Evolutionary conservation across 2,329 filamentous ascomycete genomes (phyloP), one percentile per base, ranked within the genome.

Genomic region (Colletotrichum spinosum): DNA sequence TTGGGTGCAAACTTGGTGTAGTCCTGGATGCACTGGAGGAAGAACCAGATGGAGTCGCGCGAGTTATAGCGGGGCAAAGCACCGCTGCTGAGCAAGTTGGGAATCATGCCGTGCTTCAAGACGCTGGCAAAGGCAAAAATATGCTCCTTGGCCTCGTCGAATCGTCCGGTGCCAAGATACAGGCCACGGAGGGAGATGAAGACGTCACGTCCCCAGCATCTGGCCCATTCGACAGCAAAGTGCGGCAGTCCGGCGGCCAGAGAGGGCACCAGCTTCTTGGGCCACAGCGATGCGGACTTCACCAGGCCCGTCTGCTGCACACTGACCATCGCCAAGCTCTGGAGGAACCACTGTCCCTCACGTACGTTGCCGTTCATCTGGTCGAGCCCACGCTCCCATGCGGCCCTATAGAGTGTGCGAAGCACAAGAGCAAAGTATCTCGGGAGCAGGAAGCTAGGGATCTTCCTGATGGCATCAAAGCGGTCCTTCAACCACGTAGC

Each of bases 41-140:
- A 97, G 84, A 98, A 99, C 96, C 96, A 99, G 46, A 97, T 88
- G 0, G 96, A 97, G 78, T 99, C 96, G 67, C 96, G 88, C 48
- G 96, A 94, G 77, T 99, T 99, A 82, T 98, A 99, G 34, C 96
- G 87, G 3, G 96, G 96, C 13, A 90, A 85, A 66, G 91, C 92
- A 7, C 96, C 94, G 65, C 92, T 93, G 69, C 93, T 91, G 12
- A 99, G 84, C 17, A 99, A 84, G 73, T 99, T 99, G 12, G 96
- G 96, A 62, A 99, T 94, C 94, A 98, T 97, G 55, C 96, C 96
- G 72, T 99, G 96, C 83, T 99, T 99, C 70, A 99, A 81, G 10
- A 99, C 94, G 75, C 94, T 97, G 2, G 92, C 94, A 79, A 99
- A 99, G 8, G 94, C 95, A 66, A 93, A 83, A 64, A 99, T 97